Evolutionary conservation across 1,284 basidiomycete species (phyloP), one percentile per base, ranked within the genome.

Genomic region (Anthracocystis panici-leucophaei): DNA sequence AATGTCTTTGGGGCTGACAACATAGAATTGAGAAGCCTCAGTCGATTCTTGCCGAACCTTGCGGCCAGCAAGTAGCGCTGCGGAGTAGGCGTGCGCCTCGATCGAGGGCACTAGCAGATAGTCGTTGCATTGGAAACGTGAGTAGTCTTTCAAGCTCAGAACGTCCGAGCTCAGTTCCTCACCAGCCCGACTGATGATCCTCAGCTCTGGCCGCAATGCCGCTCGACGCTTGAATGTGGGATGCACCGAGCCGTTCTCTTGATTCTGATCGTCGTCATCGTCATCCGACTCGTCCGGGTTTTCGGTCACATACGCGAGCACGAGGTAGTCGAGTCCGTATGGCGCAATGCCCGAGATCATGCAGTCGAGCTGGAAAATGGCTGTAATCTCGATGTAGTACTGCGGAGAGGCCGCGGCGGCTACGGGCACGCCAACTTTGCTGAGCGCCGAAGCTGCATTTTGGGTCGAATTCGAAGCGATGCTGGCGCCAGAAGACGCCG

Each of bases 341-440:
- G 93, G 91, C 2, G 92, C 90, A 55, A 99, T 91, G 21, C 95
- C 95, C 1, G 94, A 90, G 29, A 98, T 91, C 93, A 97, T 95
- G 84, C 93, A 95, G 85, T 99, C 97, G 42, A 98, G 88, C 82
- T 96, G 92, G 84, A 98, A 94, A 45, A 95, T 92, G 2, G 92
- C 92, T 0, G 92, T 93, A 74, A 98, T 92, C 83, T 98, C 95
- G 51, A 93, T 92, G 49, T 75, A 82, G 35, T 82, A 74, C 45
- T 75, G 65, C 23, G 69, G 57, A 42, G 63, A 58, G 7, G 56
- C 5, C 16, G 50, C 31, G 8, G 60, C 46, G 3, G 59, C 48
- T 8, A 62, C 59, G 14, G 65, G 57, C 2, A 64, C 65, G 16
- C 65, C 65, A 27, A 65, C 61, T 57, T 61, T 68, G 58, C 62